Percentiles rank a stretch among this genome's conserved stretches.
Evolutionary conservation across 2,329 filamentous ascomycete species (phyloP).

Genomic region (Cadophora sp.): DNA sequence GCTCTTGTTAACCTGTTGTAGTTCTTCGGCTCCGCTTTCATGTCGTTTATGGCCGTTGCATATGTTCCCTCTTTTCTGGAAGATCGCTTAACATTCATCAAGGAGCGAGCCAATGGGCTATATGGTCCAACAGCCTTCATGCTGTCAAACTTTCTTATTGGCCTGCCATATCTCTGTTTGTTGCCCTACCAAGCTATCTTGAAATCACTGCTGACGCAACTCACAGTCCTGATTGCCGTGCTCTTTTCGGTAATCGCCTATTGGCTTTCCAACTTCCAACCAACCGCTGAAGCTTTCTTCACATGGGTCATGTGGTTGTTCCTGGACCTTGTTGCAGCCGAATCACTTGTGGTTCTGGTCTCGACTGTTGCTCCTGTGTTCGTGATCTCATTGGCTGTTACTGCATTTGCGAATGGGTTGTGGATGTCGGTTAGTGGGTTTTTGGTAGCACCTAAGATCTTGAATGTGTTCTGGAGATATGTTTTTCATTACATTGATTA

Average conservation of each 20-base stretch:
- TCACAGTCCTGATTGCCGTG: slow-evolving; percentile 70
- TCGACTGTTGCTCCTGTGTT: slow-evolving; percentile 78
- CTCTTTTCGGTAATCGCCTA: slow-evolving; percentile 80
- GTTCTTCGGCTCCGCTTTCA: slow-evolving; percentile 77
- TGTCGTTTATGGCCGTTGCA: slow-evolving; percentile 83
- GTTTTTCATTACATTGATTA: slow-evolving; percentile 92
- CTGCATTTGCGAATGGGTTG: slow-evolving; percentile 85
- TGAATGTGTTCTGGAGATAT: slow-evolving; percentile 87
- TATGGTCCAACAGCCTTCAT: slow-evolving; percentile 78
- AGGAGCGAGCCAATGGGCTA: slow-evolving; percentile 82
- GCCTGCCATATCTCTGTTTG: slow-evolving; percentile 76
- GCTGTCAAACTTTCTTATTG: slow-evolving; percentile 81
- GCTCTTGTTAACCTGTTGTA: slow-evolving; percentile 26
- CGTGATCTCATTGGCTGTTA: slow-evolving; percentile 78
- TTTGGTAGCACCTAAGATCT: slow-evolving; percentile 72
- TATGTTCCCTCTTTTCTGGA: slow-evolving; percentile 87
- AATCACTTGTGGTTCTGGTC: slow-evolving; percentile 81
- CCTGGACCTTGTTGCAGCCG: slow-evolving; percentile 81
- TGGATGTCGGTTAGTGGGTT: slow-evolving; percentile 92
- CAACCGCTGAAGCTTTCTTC: slow-evolving; percentile 71
- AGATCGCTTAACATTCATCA: slow-evolving; percentile 73
- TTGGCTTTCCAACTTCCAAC: slow-evolving; percentile 80
- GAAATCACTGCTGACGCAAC: slow-evolving; percentile 28
- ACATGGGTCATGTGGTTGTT: slow-evolving; percentile 85
- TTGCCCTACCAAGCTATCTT: neutral